A percentile compares a stretch with the other conserved stretches of the same genome.
phyloP scores from a whole-genome alignment of 75 land plant genomes.

The Azolla pinnata region DNA sequence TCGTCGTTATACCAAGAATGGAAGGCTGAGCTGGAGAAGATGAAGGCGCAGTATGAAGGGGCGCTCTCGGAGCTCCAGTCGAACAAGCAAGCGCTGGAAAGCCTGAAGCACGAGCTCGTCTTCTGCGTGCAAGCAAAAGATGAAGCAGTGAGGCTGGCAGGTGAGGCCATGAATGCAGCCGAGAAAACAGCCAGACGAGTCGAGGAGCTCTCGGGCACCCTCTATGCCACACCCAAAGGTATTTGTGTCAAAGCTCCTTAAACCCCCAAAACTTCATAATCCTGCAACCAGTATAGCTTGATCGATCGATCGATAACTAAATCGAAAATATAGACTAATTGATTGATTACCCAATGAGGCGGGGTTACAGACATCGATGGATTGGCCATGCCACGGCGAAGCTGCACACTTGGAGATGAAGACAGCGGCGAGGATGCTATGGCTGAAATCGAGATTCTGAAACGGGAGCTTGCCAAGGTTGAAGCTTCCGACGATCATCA shows the following conservation, averaged over 20 bases:
- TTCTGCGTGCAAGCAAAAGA: conserved; percentile 5
- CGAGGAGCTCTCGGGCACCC: conserved; percentile 2
- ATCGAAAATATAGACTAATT: no score
- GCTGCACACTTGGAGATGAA: no score
- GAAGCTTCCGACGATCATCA: no score
- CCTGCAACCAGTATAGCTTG: neutral
- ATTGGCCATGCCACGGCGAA: no score
- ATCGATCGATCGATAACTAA: neutral
- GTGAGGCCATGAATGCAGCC: conserved; percentile 7
- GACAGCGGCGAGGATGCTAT: no score
- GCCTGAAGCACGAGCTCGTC: conserved; percentile 5
- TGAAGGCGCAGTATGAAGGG: conserved; percentile 2
- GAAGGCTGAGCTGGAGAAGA: neutral
- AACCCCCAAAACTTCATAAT: neutral
- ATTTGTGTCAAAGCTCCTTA: neutral
- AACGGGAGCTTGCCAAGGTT: no score
- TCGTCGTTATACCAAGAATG: neutral
- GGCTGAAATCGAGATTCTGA: no score
- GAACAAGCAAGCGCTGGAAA: neutral
- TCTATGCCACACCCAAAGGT: neutral
- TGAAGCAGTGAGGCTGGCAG: conserved; percentile 5
- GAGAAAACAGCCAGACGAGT: neutral
- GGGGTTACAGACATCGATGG: no score
- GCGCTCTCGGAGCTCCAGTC: conserved; percentile 3
- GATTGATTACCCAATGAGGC: no score